Evolutionary conservation across 129 eudicot genomes (phyloP), one percentile per base, ranked within the genome.

Genomic region (Lactuca sativa): DNA sequence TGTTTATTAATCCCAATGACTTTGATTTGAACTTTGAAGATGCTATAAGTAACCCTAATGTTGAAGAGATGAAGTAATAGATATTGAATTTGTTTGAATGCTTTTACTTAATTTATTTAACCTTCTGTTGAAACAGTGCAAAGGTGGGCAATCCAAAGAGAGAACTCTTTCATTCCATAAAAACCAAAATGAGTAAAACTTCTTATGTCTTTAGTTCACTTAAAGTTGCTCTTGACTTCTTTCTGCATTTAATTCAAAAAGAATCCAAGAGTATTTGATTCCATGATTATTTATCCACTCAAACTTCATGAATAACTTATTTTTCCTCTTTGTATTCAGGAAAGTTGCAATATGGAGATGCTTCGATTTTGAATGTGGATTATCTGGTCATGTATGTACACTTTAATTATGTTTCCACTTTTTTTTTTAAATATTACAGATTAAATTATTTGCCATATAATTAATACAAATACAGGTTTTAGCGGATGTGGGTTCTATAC

Each of bases 341-440:
- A 75, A 66, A 16, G 61, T 74, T 66, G 90, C 86, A 53, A 77
- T 91, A 57, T 88, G 95, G 91, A 87, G 95, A 61, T 87, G 95
- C 74, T 87, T 83, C 41, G 54, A 71, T 73, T 18, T 79, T 47
- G 88, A 89, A 72, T 89, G 96, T 84, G 88, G 96, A 68, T 89
- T 88, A 88, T 85, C 93, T 53, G 93, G 90, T 70, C 82, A 86
- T 90, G 96, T 79, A 79, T 41, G 79, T 60, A 51, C 62, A 57
- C 67, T 59, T 72, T 10, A 14, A 13, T 51, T 52, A 58, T 13
- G 18, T 73, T 33, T 58, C 44, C 62, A 12, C 69, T n/a, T n/a
- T n/a, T 77, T 68, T 44, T n/a, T n/a, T n/a, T n/a, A n/a, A n/a
- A n/a, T n/a, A n/a, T n/a, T n/a, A n/a, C n/a, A n/a, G n/a, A 51